Evolutionary conservation across 2,329 filamentous ascomycete species (phyloP).

Genomic region (Hymenoscyphus linearis): DNA sequence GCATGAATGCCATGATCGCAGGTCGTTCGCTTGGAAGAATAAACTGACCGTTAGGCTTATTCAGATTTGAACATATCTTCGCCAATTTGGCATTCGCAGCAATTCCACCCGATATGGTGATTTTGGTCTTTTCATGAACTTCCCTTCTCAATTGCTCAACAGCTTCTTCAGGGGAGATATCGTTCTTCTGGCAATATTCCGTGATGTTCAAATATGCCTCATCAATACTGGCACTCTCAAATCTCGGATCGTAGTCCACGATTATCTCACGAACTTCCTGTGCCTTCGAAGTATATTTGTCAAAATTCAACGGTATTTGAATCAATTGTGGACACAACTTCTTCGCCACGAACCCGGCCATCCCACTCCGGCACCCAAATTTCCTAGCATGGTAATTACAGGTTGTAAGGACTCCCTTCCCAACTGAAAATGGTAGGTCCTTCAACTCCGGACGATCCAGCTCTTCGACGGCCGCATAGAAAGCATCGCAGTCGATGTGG

Average conservation of each 20-base stretch:
- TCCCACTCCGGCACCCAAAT: slow-evolving; percentile 87
- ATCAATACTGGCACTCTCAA: slow-evolving; percentile 91
- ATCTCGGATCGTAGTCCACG: slow-evolving; percentile 80
- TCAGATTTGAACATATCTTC: slow-evolving; percentile 92
- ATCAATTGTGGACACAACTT: slow-evolving; percentile 87
- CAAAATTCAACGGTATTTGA: slow-evolving; percentile 77
- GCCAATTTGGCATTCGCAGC: slow-evolving; percentile 89
- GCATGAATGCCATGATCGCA: slow-evolving; percentile 82
- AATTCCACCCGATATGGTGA: slow-evolving; percentile 92
- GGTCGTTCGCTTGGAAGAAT: slow-evolving; percentile 64
- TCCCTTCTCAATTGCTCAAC: slow-evolving; percentile 74
- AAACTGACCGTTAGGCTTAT: slow-evolving; percentile 95
- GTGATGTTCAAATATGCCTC: slow-evolving; percentile 97
- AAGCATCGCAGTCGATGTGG: slow-evolving; percentile 95
- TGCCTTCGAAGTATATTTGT: slow-evolving; percentile 87
- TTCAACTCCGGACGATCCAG: slow-evolving; percentile 79
- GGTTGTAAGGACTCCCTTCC: slow-evolving; percentile 58
- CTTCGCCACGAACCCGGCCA: slow-evolving; percentile 93
- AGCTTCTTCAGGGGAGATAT: slow-evolving; percentile 63
- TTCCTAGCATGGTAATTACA: slow-evolving; percentile 86
- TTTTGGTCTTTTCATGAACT: slow-evolving; percentile 67
- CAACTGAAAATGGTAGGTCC: slow-evolving; percentile 85
- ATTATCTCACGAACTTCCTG: slow-evolving; percentile 79
- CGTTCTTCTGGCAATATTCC: slow-evolving; percentile 67
- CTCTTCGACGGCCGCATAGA: slow-evolving; percentile 91